Evolutionary conservation across 208 protist species (phyloP), one percentile per base, ranked within the genome.

Genomic region (Endotrypanum monterogeii): DNA sequence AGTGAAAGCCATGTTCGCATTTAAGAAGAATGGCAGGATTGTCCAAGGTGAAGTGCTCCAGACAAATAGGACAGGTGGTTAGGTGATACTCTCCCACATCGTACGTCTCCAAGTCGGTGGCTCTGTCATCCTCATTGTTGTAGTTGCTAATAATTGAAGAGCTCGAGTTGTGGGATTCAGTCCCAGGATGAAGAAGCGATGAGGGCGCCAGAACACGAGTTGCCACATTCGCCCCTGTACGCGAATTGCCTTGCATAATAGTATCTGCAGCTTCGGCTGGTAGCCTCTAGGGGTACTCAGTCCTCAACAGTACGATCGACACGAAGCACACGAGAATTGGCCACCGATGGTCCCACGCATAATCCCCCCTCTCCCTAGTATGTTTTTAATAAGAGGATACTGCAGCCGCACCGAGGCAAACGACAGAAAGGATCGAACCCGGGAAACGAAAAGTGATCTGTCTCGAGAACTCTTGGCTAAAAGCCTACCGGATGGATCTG

Each of bases 1-100:
- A 55, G 54, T 96, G 91, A 67, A 96, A 92, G 20, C 87, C 84
- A 70, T 96, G 91, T 39, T 86, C 87, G 80, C 91, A 96, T 14
- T 72, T 68, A 8, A 96, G 81, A 20, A 96, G 56, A 55, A 96
- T 87, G 1, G 91, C 91, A n/a, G 91, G 91, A 46, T 94, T 96
- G 48, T 89, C 83, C 0, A 93, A 76, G 30, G 89, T 93, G 74
- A 94, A 96, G 60, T 83, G 82, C 63, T 96, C 89, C 11, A 96
- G 57, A 74, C 91, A 94, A 39, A 96, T 96, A 2, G 91, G 91
- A 65, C 91, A 96, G 6, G 86, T 73, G 0, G 88, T 85, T 28
- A 91, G 65, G 46, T 85, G 83, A 57, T 92, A 96, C 62, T 86
- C 82, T 14, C 91, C 91, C 30, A 94, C 91, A 37, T 84, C 73